Percentiles rank a stretch among this genome's conserved stretches.
Conservation (phyloP, 306 rosid genomes). For the Vigna hirtella region DNA sequence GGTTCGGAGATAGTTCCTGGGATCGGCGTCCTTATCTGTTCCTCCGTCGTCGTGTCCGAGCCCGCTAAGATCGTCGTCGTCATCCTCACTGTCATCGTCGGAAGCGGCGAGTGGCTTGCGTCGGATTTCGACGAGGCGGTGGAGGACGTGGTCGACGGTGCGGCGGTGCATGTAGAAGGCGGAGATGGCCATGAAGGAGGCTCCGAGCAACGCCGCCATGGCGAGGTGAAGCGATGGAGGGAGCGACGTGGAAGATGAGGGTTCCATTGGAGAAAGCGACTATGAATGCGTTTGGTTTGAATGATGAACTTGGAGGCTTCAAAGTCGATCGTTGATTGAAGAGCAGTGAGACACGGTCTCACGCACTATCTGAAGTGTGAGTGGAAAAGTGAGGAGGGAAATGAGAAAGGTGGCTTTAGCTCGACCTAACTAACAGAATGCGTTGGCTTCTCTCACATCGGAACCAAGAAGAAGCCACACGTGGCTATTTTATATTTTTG, state of each 20-base stretch:
- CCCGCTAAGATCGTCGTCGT: constrained; percentile 39
- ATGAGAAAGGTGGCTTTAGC: not conserved
- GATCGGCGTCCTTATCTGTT: constrained; percentile 14
- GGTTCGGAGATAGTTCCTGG: constrained; percentile 41
- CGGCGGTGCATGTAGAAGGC: constrained; percentile 89
- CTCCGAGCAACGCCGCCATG: constrained; percentile 79
- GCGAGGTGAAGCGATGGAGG: constrained; percentile 67
- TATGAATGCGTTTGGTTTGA: constrained; percentile 4
- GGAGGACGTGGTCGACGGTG: constrained; percentile 75
- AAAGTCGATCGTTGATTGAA: not conserved
- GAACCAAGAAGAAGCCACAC: not conserved
- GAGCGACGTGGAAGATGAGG: constrained; percentile 52
- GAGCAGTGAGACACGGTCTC: not conserved
- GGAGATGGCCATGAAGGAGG: constrained; percentile 80
- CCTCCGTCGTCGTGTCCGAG: constrained; percentile 41
- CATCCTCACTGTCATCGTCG: not conserved
- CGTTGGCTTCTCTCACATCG: constrained; percentile 3
- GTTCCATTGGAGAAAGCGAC: constrained; percentile 42
- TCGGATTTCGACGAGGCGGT: constrained; percentile 72
- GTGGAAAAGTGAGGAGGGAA: not conserved
- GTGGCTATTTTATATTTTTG: not conserved
- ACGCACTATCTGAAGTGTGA: not conserved
- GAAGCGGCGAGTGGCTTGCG: constrained; percentile 18
- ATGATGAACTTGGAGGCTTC: not conserved
- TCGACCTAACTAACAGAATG: not conserved